Conservation (phyloP, 371 early-diverging fungal genomes). For the Mortierella sp. region DNA sequence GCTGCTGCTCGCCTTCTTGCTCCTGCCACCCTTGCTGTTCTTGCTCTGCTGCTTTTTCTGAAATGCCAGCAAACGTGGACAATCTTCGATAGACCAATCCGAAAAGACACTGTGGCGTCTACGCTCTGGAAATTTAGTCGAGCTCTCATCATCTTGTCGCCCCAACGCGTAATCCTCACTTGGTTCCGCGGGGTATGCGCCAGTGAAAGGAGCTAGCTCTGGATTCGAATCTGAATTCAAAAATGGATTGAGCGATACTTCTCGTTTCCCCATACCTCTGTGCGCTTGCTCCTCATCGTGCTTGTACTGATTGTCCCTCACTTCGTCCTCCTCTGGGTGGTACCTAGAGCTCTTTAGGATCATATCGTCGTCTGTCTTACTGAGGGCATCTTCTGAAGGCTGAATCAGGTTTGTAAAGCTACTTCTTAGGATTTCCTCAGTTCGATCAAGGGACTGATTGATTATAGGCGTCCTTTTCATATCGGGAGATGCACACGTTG, state of each 20-base stretch:
- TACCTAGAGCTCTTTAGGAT: slow-evolving; percentile 35
- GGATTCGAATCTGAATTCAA: slow-evolving; percentile 1
- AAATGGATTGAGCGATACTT: slow-evolving; percentile 10
- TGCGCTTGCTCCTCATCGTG: not conserved
- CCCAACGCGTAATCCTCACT: not conserved
- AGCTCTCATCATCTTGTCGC: not conserved
- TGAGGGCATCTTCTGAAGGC: not conserved
- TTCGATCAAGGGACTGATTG: not conserved
- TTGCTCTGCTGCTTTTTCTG: slow-evolving; percentile 16
- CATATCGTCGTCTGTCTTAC: not conserved
- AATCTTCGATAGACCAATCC: slow-evolving; percentile 36
- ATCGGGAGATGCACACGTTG: slow-evolving; percentile 29
- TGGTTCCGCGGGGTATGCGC: not conserved
- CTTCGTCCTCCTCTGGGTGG: slow-evolving; percentile 14
- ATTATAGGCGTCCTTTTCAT: slow-evolving; percentile 7
- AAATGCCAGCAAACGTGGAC: slow-evolving; percentile 21
- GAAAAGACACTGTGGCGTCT: slow-evolving; percentile 38
- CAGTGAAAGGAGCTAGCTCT: not conserved
- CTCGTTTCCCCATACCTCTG: not conserved
- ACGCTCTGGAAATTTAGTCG: not conserved
- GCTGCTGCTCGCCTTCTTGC: not conserved
- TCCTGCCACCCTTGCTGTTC: slow-evolving; percentile 3
- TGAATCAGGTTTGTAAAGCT: not conserved
- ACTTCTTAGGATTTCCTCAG: slow-evolving; percentile 8
- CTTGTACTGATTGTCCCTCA: not conserved